These are phyloP conservation scores for Artomyces pyxidatus DNA, from an alignment of 768 basidiomycete species.

Conservation along the genomic window DNA sequence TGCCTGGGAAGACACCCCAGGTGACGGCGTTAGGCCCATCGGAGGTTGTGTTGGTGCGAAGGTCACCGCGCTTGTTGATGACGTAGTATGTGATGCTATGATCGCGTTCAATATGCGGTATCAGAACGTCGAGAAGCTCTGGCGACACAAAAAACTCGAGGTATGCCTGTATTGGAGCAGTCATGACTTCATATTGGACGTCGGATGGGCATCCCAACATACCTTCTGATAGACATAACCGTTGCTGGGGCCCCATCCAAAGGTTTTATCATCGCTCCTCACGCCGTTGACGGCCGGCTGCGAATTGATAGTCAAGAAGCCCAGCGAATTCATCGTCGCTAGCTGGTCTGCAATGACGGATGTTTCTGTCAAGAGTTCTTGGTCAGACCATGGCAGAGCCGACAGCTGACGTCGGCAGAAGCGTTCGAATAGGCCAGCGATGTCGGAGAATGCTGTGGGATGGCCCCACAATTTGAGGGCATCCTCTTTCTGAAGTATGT, in stretches of 20 bases:
- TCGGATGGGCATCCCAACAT: too few species aligned
- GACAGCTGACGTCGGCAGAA: constrained; percentile 72
- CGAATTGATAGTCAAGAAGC: constrained; percentile 95
- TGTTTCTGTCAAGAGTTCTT: constrained; percentile 80
- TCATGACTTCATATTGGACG: too few species aligned
- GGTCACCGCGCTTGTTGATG: constrained; percentile 91
- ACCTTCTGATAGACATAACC: constrained; percentile 97
- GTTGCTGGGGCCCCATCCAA: constrained; percentile 92
- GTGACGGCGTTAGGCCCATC: constrained; percentile 98
- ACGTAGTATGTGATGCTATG: constrained; percentile 92
- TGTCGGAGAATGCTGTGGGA: constrained; percentile 57
- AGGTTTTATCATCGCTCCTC: constrained; percentile 71
- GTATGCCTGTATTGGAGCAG: constrained; percentile 91
- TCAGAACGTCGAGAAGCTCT: constrained; percentile 58
- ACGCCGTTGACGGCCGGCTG: constrained; percentile 94
- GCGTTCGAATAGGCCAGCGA: constrained; percentile 66
- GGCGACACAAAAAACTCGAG: constrained; percentile 91
- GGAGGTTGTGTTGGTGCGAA: constrained; percentile 89
- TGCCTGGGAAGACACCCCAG: constrained; percentile 97
- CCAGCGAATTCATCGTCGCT: constrained; percentile 79
- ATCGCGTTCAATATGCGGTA: constrained; percentile 80
- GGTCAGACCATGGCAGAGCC: constrained; percentile 94
- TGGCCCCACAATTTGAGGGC: constrained; percentile 85
- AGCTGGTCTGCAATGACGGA: constrained; percentile 69
- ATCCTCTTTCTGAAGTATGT: constrained; percentile 61